Base-by-base conservation (phyloP, 2,329 filamentous ascomycete species). In the Aspergillus japonicus region DNA sequence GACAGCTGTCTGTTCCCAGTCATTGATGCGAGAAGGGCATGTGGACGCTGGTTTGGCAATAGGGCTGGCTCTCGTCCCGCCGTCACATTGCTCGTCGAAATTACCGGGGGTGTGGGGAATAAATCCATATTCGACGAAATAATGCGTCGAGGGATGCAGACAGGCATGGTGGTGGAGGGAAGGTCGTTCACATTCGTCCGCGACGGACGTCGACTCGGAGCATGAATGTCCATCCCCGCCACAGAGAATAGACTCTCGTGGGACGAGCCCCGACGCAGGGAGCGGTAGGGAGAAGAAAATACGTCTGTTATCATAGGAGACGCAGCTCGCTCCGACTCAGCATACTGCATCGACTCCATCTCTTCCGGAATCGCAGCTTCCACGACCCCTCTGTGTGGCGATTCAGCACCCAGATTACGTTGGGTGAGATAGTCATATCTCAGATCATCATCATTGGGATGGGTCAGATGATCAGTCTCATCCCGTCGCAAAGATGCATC, bases 211-310 rank as follows among this genome's bases (percentile, higher is more conserved):
- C 84, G 83, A 68, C 89, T 88, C 4, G 96, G 81, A 0, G 90
- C 92, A 73, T 96, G 92, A 53, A 96, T 96, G 71, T 97, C 94
- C 73, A 96, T 88, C 2, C 92, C 92, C 0, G 88, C 86, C 1
- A 96, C 84, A 0, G 93, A 97, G 66, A 97, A 85, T 62, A 97
- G 88, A 19, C 91, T 96, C 72, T 97, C 93, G 67, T 96, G 92
- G 1, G 93, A 96, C 2, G 87, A 72, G 2, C 87, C 83, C 33
- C 89, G 87, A 47, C 86, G 89, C 4, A 93, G 75, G 2, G 76
- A 74, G 56, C 77, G 79, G 75, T 66, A 70, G 47, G 66, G 69
- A 29, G 66, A 60, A 21, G 68, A 66, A 16, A 72, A 67, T 3
- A 72, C 63, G 56, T 69, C 69, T 5, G 66, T 63, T 23, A 62